phyloP scores from a whole-genome alignment of 495 filamentous ascomycete species.

The Xylaria sp. region DNA sequence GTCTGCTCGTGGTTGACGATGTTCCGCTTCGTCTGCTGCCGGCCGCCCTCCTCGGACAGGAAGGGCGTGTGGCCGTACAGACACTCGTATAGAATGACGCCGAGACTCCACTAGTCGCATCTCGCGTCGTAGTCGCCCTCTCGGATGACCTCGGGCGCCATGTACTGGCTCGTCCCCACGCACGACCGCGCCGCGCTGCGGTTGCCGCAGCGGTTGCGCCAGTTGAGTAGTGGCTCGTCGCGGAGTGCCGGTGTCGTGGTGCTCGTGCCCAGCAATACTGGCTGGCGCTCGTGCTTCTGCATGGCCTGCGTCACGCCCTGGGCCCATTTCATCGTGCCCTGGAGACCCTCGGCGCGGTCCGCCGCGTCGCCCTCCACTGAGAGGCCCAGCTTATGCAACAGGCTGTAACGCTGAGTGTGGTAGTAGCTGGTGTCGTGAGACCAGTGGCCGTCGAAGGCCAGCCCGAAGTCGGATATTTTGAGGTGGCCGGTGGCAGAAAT shows the following conservation, averaged over 20 bases:
- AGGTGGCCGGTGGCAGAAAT: constrained; percentile 87
- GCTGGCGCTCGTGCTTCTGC: constrained; percentile 56
- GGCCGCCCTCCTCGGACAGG: constrained; percentile 71
- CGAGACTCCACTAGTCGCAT: constrained; percentile 97
- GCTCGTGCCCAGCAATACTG: constrained; percentile 26
- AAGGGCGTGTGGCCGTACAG: constrained; percentile 93
- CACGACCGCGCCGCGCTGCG: constrained; percentile 80
- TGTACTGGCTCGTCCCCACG: constrained; percentile 97
- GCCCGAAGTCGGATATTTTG: constrained; percentile 94
- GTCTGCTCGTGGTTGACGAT: constrained; percentile 65
- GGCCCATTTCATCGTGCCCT: constrained; percentile 55
- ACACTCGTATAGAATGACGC: constrained; percentile 92
- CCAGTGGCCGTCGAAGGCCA: constrained; percentile 96
- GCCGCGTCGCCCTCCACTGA: constrained; percentile 75
- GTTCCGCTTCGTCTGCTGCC: constrained; percentile 78
- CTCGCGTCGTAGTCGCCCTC: constrained; percentile 86
- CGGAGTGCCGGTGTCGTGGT: constrained; percentile 24
- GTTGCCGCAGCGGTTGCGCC: constrained; percentile 78
- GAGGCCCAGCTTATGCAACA: constrained; percentile 78
- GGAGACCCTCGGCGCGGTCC: constrained; percentile 65
- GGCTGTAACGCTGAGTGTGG: constrained; percentile 76
- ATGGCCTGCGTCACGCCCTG: constrained; percentile 55
- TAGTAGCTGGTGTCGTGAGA: constrained; percentile 86
- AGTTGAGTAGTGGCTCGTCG: constrained; percentile 69
- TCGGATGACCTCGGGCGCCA: constrained; percentile 91